A percentile compares a stretch with the other conserved stretches of the same genome.
Conservation (phyloP, 257 asterid genomes). For the Solanum clarkiae region DNA sequence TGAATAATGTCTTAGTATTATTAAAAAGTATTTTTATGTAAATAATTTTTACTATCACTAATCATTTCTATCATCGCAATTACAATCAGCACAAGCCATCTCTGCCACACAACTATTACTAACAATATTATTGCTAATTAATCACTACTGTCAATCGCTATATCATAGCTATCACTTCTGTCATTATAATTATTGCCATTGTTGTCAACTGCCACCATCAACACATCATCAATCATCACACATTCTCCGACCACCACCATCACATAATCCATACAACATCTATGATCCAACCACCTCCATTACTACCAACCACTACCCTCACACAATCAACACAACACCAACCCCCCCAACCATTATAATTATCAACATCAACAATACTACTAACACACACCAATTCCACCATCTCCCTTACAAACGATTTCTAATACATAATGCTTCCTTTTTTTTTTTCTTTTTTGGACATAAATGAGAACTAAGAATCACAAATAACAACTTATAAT, state of each 20-base stretch:
- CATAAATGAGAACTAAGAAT: no score
- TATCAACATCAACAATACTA: not conserved
- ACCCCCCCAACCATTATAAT: not conserved
- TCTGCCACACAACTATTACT: not conserved
- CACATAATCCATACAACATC: not conserved
- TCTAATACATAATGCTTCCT: not conserved
- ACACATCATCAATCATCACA: not conserved
- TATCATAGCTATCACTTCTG: no score
- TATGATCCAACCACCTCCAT: not conserved
- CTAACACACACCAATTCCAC: not conserved
- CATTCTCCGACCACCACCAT: not conserved
- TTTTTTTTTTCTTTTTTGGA: no score
- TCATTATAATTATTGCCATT: not conserved
- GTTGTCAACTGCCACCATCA: not conserved
- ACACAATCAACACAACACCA: not conserved
- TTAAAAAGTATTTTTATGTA: no score
- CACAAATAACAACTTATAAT: no score
- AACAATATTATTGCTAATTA: not conserved
- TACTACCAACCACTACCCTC: not conserved
- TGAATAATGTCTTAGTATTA: no score
- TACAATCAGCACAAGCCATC: no score
- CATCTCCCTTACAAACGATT: not conserved
- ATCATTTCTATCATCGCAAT: fast-evolving
- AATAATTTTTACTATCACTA: not conserved
- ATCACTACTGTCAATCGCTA: not conserved